Evolutionary conservation across 2,329 filamentous ascomycete species (phyloP), one percentile per base, ranked within the genome.

Genomic region (Cladosporium sphaerospermum): DNA sequence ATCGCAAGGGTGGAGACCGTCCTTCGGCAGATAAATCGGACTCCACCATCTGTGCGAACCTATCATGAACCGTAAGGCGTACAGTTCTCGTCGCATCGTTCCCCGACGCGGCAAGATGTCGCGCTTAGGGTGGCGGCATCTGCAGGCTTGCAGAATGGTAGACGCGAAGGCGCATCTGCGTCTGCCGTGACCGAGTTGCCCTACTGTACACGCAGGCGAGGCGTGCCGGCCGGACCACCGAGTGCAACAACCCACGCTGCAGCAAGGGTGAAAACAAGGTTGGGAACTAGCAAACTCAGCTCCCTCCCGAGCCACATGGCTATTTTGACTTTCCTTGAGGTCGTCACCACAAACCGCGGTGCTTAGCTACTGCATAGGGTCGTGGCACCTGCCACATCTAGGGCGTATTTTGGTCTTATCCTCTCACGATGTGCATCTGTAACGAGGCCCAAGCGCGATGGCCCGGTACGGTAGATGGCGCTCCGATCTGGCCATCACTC

Each of bases 251-350:
- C 23, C 23, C 23, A 28, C 23, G 37, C 19, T 37, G 40, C 39
- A 16, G 42, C 32, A 42, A 51, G 48, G 39, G 39, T 51, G 48
- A 44, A 51, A 31, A 36, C 39, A 51, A 43, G 40, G 48, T 51
- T 51, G 40, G 7, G 39, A 7, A 44, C 48, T 44, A 51, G 40
- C 48, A 51, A 51, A 51, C 48, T 51, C 48, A 51, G 41, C 40
- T 44, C 16, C 19, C 16, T 43, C 39, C 41, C 48, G 48, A 51
- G 32, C 48, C 48, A 51, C 48, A 51, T 51, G 48, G 48, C 23
- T 19, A 14, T 43, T 44, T 50, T 44, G 40, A 44, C 48, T 51
- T 51, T 51, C 39, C 40, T 18, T 28, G 36, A 50, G 47, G 31
- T 37, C 47, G 37, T 50, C 37, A 41, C 10, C 39, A 23, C 47